These are phyloP conservation scores for Pisolithus marmoratus DNA, from an alignment of 768 basidiomycete species.

Conservation along the genomic window DNA sequence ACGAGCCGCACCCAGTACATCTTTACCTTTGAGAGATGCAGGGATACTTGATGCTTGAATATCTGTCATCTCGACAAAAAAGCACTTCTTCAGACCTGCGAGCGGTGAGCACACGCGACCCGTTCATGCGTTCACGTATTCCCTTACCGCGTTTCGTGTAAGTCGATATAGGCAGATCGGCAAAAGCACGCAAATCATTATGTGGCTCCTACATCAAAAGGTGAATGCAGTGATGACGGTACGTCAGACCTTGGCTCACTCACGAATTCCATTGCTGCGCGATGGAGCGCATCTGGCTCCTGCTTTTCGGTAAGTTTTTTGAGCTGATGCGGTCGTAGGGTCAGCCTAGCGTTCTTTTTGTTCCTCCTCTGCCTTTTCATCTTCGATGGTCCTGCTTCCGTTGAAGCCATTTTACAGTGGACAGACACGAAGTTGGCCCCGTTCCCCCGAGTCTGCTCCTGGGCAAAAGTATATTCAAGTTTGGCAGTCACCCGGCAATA, in stretches of 20 bases:
- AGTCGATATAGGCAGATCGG: slow-evolving; percentile 74
- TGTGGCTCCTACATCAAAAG: slow-evolving; percentile 40
- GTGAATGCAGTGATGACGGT: slow-evolving; percentile 9
- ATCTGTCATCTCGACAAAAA: slow-evolving; percentile 84
- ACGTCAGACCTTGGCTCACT: slow-evolving; percentile 13
- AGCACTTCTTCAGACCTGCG: slow-evolving; percentile 79
- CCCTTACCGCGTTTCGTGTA: slow-evolving; percentile 65
- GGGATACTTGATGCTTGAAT: slow-evolving; percentile 62
- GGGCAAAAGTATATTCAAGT: too few species aligned
- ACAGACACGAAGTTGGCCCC: background rate
- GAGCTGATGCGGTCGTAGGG: slow-evolving; percentile 21
- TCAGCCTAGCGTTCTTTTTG: slow-evolving; percentile 11
- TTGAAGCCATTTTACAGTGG: slow-evolving; percentile 13
- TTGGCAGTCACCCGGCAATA: too few species aligned
- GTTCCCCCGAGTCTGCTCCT: background rate
- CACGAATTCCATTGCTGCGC: slow-evolving; percentile 47
- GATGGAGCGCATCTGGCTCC: slow-evolving; percentile 46
- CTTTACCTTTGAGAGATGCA: slow-evolving; percentile 53
- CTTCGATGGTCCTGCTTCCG: slow-evolving; percentile 13
- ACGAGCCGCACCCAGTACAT: slow-evolving; percentile 63
- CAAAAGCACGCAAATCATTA: slow-evolving; percentile 47
- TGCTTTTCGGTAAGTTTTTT: slow-evolving; percentile 45
- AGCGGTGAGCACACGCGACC: slow-evolving; percentile 1
- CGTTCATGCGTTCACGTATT: background rate
- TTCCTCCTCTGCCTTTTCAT: slow-evolving; percentile 7